Base-by-base conservation (phyloP, 2,329 filamentous ascomycete species). In the Pestalotiopsis sp. region DNA sequence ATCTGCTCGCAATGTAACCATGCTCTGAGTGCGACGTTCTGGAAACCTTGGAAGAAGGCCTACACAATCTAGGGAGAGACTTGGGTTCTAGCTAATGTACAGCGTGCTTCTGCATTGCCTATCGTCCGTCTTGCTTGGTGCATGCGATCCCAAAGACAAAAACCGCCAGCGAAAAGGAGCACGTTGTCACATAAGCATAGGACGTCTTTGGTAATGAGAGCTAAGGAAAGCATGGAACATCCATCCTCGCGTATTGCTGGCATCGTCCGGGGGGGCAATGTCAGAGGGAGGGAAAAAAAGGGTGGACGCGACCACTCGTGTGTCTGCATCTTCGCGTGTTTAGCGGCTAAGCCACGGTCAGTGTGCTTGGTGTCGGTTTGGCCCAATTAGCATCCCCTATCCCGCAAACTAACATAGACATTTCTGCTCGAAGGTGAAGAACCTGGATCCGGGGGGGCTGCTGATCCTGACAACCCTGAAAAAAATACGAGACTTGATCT, bases 401-500 rank as follows among this genome's bases (percentile, higher is more conserved):
- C 61, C 61, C 61, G 61, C 61, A 64, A 64, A 64, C 39, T 24
- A 56, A 44, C 40, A 38, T 38, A 40, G 56, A 26, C 24, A 52
- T 20, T 52, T 52, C 24, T 48, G 63, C 52, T 55, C 38, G 22
- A 65, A 65, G 10, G 20, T 14, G 26, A 52, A 17, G 35, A 35
- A 65, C 62, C 62, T 58, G 52, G 35, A 66, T 55, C 35, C 52
- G 57, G 65, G 65, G 65, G 65, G 14, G 35, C 38, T 66, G 65
- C 56, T 66, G 65, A 66, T 66, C 65, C 65, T 24, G 64, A 57
- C 60, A 66, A 57, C 65, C 65, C 60, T 55, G 35, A 62, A 66
- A 66, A 66, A 66, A 66, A 66, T 62, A 66, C 65, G 65, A 66
- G 60, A 22, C 22, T 35, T 57, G 22, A 26, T 13, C n/a, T 38